Evolutionary conservation across 2,329 filamentous ascomycete species (phyloP).

Genomic region (Epichloe scottii): DNA sequence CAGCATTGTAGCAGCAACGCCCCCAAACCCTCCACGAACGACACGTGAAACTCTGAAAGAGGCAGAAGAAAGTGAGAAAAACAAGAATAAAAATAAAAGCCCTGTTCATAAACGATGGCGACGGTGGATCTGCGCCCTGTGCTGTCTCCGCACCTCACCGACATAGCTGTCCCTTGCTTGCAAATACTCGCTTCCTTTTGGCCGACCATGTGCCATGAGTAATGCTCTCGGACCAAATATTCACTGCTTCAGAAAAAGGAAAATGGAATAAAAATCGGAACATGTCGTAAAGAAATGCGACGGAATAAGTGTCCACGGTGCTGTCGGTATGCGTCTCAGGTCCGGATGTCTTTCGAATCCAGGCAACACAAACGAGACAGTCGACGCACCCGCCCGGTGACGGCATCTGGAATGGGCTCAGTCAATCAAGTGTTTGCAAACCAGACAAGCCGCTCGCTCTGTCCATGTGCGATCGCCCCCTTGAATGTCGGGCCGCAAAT

Average conservation of each 20-base stretch:
- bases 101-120: background rate
- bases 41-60: background rate
- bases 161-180: background rate
- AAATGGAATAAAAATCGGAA: background rate
- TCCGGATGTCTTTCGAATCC: too few relatives aligned
- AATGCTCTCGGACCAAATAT: background rate
- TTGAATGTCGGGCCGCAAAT: constrained; percentile 33
- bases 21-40: background rate
- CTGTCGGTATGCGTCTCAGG: background rate
- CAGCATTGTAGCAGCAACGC: constrained; percentile 3
- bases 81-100: background rate
- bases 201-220: background rate
- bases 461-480: constrained; percentile 41
- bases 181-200: background rate
- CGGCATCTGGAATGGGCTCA: background rate
- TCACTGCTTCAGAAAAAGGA: background rate
- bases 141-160: background rate
- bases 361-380: background rate
- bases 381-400: background rate
- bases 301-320: background rate
- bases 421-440: constrained; percentile 36
- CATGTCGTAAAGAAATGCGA: background rate
- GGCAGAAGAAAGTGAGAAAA: background rate
- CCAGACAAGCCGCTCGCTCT: constrained; percentile 35
- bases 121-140: background rate